Conservation (phyloP, 371 early-diverging fungal genomes). For the Dinochytrium kinnereticum region DNA sequence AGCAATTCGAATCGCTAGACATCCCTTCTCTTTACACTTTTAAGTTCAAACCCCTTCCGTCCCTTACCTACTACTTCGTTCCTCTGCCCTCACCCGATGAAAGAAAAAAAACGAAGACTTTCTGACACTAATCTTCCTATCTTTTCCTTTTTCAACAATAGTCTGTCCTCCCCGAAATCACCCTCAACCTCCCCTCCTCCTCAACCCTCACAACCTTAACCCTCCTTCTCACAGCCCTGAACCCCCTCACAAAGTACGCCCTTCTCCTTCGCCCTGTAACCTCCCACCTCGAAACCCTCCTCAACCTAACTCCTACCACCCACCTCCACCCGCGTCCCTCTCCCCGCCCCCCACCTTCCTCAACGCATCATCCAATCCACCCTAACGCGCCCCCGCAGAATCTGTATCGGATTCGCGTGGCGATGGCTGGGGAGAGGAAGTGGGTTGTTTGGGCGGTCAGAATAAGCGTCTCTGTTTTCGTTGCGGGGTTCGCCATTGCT, state of each 20-base stretch:
- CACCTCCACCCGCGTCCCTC: background rate
- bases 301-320: slow-evolving; percentile 13
- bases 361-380: too few species aligned
- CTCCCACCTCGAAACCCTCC: slow-evolving; percentile 54
- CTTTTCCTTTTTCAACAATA: background rate
- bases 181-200: slow-evolving; percentile 66
- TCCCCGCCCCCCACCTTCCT: slow-evolving; percentile 10
- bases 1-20: too few species aligned
- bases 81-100: too few species aligned
- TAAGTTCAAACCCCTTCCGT: background rate
- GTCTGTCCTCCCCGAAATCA: slow-evolving; percentile 57
- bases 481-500: slow-evolving; percentile 56
- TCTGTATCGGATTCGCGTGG: background rate
- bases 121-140: too few species aligned
- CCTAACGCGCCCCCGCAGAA: slow-evolving; percentile 1
- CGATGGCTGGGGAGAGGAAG: background rate
- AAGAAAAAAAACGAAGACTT: too few species aligned
- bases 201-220: slow-evolving; percentile 59
- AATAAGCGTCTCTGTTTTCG: slow-evolving; percentile 40
- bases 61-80: too few species aligned
- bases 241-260: slow-evolving; percentile 74
- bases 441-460: background rate
- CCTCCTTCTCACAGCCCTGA: slow-evolving; percentile 67
- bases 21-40: background rate
- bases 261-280: slow-evolving; percentile 67